Evolutionary conservation across 164 flowering plant genomes (phyloP).

Genomic region (Akebia trifoliata): DNA sequence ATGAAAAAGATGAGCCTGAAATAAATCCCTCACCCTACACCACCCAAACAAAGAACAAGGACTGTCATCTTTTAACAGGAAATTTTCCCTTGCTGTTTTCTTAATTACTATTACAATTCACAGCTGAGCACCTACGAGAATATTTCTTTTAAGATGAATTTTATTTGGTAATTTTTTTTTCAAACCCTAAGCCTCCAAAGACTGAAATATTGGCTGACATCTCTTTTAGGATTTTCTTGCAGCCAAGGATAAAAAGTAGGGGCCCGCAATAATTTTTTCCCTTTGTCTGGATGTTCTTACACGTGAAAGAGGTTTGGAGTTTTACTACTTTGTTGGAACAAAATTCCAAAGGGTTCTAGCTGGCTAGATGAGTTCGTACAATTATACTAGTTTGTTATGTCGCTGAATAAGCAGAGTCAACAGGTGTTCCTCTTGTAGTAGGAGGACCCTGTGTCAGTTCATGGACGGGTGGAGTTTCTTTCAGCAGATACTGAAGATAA

Average conservation of each 20-base stretch:
- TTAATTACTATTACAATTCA: background rate
- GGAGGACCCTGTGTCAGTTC: conserved; percentile 7
- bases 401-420: conserved; percentile 5
- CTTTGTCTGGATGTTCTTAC: background rate
- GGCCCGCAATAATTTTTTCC: background rate
- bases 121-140: background rate
- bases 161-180: background rate
- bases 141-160: background rate
- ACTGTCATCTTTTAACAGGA: conserved; percentile 4
- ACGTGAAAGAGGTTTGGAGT: background rate
- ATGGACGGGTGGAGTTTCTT: background rate
- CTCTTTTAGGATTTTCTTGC: background rate
- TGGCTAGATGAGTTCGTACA: conserved; percentile 9
- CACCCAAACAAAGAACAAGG: conserved; percentile 4
- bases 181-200: background rate
- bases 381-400: conserved; percentile 2
- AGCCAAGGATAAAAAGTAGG: background rate
- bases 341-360: conserved; percentile 9
- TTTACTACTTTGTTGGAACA: background rate
- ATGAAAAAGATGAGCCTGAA: background rate
- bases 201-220: background rate
- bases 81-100: conserved; percentile 1
- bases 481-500: conserved; percentile 4
- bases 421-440: conserved; percentile 6
- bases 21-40: background rate